These are phyloP conservation scores for Mortierella sp. DNA, from an alignment of 371 early-diverging fungal species.

Conservation along the genomic window DNA sequence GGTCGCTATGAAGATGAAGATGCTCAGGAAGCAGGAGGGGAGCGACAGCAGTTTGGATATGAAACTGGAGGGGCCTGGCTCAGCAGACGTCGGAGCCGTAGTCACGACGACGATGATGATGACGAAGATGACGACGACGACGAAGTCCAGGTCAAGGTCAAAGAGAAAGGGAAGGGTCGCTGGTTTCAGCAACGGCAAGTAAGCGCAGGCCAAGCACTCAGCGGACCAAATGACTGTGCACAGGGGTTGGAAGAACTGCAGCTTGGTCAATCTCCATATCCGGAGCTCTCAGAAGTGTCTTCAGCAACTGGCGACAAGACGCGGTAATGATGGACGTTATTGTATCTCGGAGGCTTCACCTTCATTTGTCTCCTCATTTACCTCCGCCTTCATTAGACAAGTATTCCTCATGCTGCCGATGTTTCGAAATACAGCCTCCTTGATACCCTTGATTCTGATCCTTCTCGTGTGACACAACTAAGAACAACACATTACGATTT, in stretches of 20 bases:
- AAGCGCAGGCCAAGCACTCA: too few relatives aligned
- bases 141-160: constrained; percentile 10
- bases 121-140: constrained; percentile 43
- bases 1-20: constrained; percentile 34
- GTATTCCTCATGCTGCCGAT: too few relatives aligned
- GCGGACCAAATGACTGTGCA: constrained; percentile 5
- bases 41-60: constrained; percentile 36
- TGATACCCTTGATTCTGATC: too few relatives aligned
- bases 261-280: constrained; percentile 23
- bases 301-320: not conserved
- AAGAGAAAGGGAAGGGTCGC: not conserved
- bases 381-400: too few relatives aligned
- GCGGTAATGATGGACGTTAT: constrained; percentile 2
- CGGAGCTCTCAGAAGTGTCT: constrained; percentile 22
- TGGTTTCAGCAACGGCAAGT: not conserved
- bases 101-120: constrained; percentile 29
- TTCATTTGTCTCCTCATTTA: too few relatives aligned
- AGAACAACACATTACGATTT: constrained; percentile 11
- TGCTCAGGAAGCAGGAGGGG: constrained; percentile 4
- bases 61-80: constrained; percentile 39
- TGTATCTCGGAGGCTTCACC: too few relatives aligned
- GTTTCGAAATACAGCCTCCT: too few relatives aligned
- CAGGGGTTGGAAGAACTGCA: constrained; percentile 33
- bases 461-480: not conserved
- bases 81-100: constrained; percentile 15